Conservation (phyloP, 176 grass and related monocot genomes). For the Phragmites australis region DNA sequence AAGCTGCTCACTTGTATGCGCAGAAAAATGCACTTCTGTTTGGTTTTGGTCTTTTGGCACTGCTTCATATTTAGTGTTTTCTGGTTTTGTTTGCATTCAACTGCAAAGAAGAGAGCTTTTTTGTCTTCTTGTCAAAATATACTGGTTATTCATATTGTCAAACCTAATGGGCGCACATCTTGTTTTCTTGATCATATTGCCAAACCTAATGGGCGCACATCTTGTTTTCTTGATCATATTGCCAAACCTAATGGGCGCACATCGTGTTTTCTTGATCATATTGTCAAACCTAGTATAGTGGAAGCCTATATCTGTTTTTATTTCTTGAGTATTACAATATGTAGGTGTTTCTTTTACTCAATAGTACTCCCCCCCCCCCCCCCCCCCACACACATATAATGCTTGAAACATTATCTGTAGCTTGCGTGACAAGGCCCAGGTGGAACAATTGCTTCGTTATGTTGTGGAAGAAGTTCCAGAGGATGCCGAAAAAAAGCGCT, state of each 20-base stretch:
- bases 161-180: neutral
- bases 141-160: neutral
- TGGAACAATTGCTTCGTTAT: slow-evolving; percentile 91
- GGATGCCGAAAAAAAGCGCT: slow-evolving; percentile 83
- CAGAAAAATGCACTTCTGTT: neutral
- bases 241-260: neutral
- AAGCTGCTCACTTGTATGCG: neutral
- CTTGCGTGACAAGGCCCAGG: slow-evolving; percentile 88
- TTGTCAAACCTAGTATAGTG: neutral
- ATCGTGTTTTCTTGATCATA: neutral
- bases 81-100: slow-evolving; percentile 22
- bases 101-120: neutral
- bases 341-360: neutral
- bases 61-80: neutral
- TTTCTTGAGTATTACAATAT: neutral
- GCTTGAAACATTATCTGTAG: slow-evolving; percentile 47
- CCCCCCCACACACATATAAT: too few relatives aligned
- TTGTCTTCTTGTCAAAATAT: neutral
- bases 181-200: neutral
- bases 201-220: neutral
- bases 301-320: neutral
- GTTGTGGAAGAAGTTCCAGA: slow-evolving; percentile 89
- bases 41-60: neutral
- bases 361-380: neutral
- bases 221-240: neutral